Evolutionary conservation across 1,139 yeast species (phyloP).

Genomic region (Magnusiomyces tetraspermus): DNA sequence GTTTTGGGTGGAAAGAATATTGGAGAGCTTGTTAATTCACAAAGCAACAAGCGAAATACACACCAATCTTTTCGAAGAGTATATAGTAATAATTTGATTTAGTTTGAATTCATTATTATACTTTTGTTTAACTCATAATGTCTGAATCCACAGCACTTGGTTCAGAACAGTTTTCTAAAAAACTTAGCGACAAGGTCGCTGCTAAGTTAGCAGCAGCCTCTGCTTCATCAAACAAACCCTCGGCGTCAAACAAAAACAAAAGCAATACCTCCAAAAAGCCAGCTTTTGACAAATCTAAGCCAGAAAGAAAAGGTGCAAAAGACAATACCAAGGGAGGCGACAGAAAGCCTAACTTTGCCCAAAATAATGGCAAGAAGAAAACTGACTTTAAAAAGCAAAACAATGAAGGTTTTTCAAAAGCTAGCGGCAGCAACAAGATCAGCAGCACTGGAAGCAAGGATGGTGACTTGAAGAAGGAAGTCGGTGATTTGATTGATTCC

Average conservation of each 20-base stretch:
- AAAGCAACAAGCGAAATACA: too few relatives aligned
- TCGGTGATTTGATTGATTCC: slow-evolving; percentile 6
- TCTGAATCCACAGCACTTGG: neutral
- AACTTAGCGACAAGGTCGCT: slow-evolving; percentile 5
- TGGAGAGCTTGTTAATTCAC: too few relatives aligned
- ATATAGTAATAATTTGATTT: too few relatives aligned
- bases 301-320: neutral
- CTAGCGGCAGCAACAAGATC: neutral
- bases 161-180: slow-evolving; percentile 2
- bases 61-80: too few relatives aligned
- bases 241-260: neutral
- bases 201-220: slow-evolving; percentile 1
- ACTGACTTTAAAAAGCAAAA: neutral
- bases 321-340: neutral
- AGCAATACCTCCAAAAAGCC: neutral
- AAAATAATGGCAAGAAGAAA: neutral
- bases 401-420: neutral
- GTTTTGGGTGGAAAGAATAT: too few relatives aligned
- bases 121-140: too few relatives aligned
- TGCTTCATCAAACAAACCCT: neutral
- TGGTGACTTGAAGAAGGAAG: slow-evolving; percentile 1
- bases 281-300: neutral
- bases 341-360: neutral
- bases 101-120: too few relatives aligned
- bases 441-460: neutral